Evolutionary conservation across 306 rosid species (phyloP).

Genomic region (Fagus sylvatica): DNA sequence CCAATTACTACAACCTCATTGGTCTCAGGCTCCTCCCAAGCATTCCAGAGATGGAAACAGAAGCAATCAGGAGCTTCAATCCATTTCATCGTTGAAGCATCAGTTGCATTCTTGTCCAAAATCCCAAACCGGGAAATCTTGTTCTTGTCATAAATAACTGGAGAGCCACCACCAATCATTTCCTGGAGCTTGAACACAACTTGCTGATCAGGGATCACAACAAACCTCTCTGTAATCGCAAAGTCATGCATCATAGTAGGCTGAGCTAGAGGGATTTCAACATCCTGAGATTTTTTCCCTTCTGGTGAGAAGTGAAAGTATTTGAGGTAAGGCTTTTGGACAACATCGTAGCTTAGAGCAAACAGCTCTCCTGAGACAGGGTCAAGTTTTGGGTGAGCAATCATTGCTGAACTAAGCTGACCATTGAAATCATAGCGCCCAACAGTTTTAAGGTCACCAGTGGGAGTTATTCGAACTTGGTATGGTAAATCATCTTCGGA

Average conservation of each 20-base stretch:
- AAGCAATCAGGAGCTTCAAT: slow-evolving; percentile 86
- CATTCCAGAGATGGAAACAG: slow-evolving; percentile 95
- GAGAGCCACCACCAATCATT: slow-evolving; percentile 89
- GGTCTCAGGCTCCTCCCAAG: slow-evolving; percentile 78
- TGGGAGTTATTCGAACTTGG: slow-evolving; percentile 52
- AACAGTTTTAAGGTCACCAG: slow-evolving; percentile 73
- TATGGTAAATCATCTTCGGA: slow-evolving; percentile 82
- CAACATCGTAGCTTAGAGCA: slow-evolving; percentile 66
- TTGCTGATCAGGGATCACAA: slow-evolving; percentile 91
- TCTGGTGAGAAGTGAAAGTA: slow-evolving; percentile 60
- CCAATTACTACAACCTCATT: slow-evolving; percentile 86
- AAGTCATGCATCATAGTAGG: slow-evolving; percentile 98
- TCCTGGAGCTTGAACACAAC: slow-evolving; percentile 78
- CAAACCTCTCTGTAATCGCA: slow-evolving; percentile 71
- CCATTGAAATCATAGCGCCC: slow-evolving; percentile 67
- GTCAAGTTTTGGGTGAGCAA: slow-evolving; percentile 89
- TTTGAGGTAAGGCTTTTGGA: slow-evolving; percentile 74
- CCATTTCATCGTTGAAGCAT: slow-evolving; percentile 55
- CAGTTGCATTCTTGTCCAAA: slow-evolving; percentile 59
- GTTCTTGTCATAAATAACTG: slow-evolving; percentile 66
- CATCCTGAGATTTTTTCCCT: slow-evolving; percentile 70
- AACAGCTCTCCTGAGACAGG: slow-evolving; percentile 66
- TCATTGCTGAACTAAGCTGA: slow-evolving; percentile 72
- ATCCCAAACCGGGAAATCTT: slow-evolving; percentile 73
- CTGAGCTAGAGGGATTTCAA: slow-evolving; percentile 58